Conservation (phyloP, 2,329 filamentous ascomycete species). For the Fusarium piperis region DNA sequence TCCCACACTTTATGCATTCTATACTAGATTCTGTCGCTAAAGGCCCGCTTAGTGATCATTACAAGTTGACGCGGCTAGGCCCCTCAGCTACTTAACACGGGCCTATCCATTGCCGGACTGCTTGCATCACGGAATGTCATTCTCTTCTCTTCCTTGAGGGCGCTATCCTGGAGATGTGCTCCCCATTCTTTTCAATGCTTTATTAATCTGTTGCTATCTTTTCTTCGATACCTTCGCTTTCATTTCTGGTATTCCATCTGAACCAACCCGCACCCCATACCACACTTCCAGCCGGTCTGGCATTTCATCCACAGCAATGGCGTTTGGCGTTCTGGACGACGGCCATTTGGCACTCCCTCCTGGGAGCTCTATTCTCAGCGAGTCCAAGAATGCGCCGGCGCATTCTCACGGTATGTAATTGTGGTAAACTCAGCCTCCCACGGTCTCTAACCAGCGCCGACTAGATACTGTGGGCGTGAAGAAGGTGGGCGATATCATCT, state of each 20-base stretch:
- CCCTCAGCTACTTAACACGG: not conserved
- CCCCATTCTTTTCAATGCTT: not conserved
- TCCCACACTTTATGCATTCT: not conserved
- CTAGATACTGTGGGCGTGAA: not conserved
- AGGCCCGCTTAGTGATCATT: not conserved
- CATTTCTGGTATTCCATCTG: not conserved
- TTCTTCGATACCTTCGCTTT: not conserved
- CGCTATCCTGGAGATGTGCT: not conserved
- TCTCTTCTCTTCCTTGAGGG: not conserved
- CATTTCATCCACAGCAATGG: not conserved
- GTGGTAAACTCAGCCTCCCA: not conserved
- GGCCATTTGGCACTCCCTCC: not conserved
- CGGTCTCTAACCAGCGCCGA: not conserved
- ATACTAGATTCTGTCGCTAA: not conserved
- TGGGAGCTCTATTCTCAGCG: constrained; percentile 1
- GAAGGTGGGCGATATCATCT: not conserved
- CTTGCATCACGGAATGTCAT: not conserved
- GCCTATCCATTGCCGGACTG: not conserved
- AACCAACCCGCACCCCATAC: not conserved
- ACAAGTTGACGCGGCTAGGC: not conserved
- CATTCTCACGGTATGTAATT: not conserved
- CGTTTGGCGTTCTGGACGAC: not conserved
- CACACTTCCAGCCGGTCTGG: not conserved
- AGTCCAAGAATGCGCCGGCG: not conserved
- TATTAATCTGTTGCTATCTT: not conserved